A percentile compares a stretch with the other conserved stretches of the same genome.
Conservation (phyloP, 1,284 basidiomycete genomes). For the Ceratobasidium sp. region DNA sequence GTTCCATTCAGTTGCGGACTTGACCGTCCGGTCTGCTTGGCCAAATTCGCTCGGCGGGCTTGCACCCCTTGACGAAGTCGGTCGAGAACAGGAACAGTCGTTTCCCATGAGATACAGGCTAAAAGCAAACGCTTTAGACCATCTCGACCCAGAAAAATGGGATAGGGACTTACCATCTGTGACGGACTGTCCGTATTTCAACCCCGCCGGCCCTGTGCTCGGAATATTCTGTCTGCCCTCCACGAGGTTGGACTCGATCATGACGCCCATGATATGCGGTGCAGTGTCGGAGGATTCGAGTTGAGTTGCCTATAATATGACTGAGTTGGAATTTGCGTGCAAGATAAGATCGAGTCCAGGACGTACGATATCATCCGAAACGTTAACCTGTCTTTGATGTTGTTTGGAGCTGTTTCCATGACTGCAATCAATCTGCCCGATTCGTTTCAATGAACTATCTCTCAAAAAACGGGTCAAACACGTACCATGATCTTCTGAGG, state of each 20-base stretch:
- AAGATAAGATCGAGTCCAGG: too few species aligned
- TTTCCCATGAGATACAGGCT: conserved; percentile 90
- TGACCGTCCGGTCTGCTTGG: conserved; percentile 11
- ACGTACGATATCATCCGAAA: conserved; percentile 58
- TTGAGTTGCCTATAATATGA: conserved; percentile 64
- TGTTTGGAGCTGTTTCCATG: conserved; percentile 71
- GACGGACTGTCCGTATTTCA: conserved; percentile 89
- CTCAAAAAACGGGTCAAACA: conserved; percentile 50
- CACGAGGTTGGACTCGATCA: conserved; percentile 95
- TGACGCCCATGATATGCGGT: conserved; percentile 89
- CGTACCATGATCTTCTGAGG: conserved; percentile 83
- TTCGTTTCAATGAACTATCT: not conserved
- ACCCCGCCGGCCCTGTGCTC: conserved; percentile 71
- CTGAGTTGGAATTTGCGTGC: too few species aligned
- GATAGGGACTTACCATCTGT: conserved; percentile 61
- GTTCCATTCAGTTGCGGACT: conserved; percentile 15
- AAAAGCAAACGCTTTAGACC: conserved; percentile 18
- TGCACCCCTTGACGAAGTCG: conserved; percentile 81
- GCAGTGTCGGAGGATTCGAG: conserved; percentile 74
- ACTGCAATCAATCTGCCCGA: conserved; percentile 85
- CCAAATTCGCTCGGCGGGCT: conserved; percentile 62
- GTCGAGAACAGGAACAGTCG: conserved; percentile 80
- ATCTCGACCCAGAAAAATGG: conserved; percentile 21
- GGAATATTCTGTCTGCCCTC: conserved; percentile 87
- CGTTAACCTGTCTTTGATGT: conserved; percentile 61